phyloP scores from a whole-genome alignment of 371 early-diverging fungal genomes.

The Lichtheimia ornata region DNA sequence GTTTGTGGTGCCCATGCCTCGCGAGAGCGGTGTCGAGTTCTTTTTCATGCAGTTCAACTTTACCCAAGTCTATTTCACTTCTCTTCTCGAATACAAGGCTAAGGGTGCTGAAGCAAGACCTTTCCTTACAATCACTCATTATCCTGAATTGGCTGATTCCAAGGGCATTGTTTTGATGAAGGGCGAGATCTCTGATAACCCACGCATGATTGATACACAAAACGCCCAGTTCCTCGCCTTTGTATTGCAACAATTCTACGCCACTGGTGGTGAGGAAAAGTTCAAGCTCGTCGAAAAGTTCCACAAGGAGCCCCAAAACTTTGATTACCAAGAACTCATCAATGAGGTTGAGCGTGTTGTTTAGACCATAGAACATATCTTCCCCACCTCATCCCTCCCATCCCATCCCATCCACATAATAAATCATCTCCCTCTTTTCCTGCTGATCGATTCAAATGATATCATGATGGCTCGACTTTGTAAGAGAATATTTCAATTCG shows the following conservation, averaged over 20 bases:
- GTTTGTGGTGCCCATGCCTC: constrained; percentile 89
- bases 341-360: constrained; percentile 63
- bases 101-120: constrained; percentile 80
- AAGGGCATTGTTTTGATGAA: constrained; percentile 91
- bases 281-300: constrained; percentile 74
- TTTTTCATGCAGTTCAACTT: constrained; percentile 83
- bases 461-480: too few species aligned
- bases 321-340: constrained; percentile 78
- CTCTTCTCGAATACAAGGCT: constrained; percentile 90
- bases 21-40: constrained; percentile 85
- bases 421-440: too few species aligned
- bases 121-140: constrained; percentile 84
- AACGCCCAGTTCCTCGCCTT: constrained; percentile 86
- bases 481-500: too few species aligned
- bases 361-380: constrained; percentile 12
- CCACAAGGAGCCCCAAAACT: constrained; percentile 71
- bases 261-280: constrained; percentile 73
- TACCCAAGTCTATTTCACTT: constrained; percentile 85
- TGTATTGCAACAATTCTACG: constrained; percentile 87
- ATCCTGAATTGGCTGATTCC: constrained; percentile 77
- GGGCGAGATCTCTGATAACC: constrained; percentile 72
- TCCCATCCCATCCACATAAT: too few species aligned
- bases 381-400: too few species aligned
- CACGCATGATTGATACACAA: constrained; percentile 60
- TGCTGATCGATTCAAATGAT: too few species aligned